Base-by-base conservation (phyloP, 2,329 filamentous ascomycete species). In the Botrytis elliptica region DNA sequence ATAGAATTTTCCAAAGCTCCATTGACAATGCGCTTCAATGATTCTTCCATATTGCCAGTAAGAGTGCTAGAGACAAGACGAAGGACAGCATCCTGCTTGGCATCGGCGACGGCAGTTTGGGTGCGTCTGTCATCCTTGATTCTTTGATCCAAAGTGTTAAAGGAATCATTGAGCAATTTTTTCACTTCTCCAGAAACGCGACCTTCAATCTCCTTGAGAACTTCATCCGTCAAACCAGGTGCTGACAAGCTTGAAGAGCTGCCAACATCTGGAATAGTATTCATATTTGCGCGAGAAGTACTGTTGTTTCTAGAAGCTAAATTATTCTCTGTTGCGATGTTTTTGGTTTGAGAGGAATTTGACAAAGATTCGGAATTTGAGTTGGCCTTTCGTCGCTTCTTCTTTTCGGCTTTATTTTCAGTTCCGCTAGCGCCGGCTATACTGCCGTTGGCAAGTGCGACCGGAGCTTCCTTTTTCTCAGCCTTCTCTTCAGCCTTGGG, bases 311-410 rank as follows among this genome's bases (percentile, higher is more conserved):
- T 75, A 63, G 74, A 49, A 74, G 78, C 76, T 40, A 78, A 78
- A 18, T 66, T 83, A 79, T 77, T 79, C 44, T 81, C 79, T 29
- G 79, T 74, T 64, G 81, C 79, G 57, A 83, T 75, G 60, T 78
- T 80, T 75, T 78, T 80, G 29, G 76, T 72, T 75, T 77, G 76
- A 75, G 77, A 70, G 44, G 76, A 59, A 40, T 74, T 63, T 64
- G 74, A 71, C 60, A 74, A 65, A 62, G 73, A 60, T 64, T 75
- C 76, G 18, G 73, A 74, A 71, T 83, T 82, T 9, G 82, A 81
- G 73, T 85, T 85, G 74, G 86, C 88, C 85, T 94, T 95, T 86
- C 93, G 88, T 80, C 88, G 93, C 84, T 91, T 92, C 57, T 88
- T 89, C 79, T 88, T 88, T 78, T 93, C 92, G 1, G 84, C 78